Evolutionary conservation across 768 basidiomycete species (phyloP), one percentile per base, ranked within the genome.

Genomic region (Amanita inopinata): DNA sequence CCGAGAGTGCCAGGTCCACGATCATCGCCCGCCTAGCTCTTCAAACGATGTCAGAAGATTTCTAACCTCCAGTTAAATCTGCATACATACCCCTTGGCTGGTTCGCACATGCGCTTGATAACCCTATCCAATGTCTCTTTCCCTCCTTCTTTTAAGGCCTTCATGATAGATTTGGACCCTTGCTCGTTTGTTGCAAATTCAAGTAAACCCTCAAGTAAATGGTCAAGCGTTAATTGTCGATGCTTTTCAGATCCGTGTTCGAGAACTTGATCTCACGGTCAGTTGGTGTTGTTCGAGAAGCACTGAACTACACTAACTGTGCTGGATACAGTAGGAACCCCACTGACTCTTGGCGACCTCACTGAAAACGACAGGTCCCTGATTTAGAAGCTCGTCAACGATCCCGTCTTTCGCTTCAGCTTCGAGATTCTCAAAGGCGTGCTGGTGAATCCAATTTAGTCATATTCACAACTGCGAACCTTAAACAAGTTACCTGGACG

Each of bases 321-420:
- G 87, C 51, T 88, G 84, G 19, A 89, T 70, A 56, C 86, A 89
- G 52, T 88, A 90, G 1, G 84, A 82, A 8, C 88, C 88, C 87
- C 87, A 91, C 55, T 90, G 87, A 47, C 78, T 91, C 65, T 85
- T 88, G 14, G 81, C 69, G 12, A 90, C 84, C 50, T 88, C 83
- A 15, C 73, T 69, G 49, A 89, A 89, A 18, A 83, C 68, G 0
- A 56, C 57, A 1, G 72, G 58, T 10, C 85, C 85, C 43, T 83
- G 78, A 46, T 83, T 80, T 44, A 89, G 72, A n/a, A 89, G 57
- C 52, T 89, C 86, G 43, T 86, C 81, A 4, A 89, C 79, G 45
- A 89, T 89, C 0, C 82, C 84, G 43, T 87, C 84, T 58, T 89
- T 88, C 4, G 84, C 85, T 24, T 75, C 76, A 28, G 83, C 79